Base-by-base conservation (phyloP, 208 protist species). In the Trypanosoma scelopori region DNA sequence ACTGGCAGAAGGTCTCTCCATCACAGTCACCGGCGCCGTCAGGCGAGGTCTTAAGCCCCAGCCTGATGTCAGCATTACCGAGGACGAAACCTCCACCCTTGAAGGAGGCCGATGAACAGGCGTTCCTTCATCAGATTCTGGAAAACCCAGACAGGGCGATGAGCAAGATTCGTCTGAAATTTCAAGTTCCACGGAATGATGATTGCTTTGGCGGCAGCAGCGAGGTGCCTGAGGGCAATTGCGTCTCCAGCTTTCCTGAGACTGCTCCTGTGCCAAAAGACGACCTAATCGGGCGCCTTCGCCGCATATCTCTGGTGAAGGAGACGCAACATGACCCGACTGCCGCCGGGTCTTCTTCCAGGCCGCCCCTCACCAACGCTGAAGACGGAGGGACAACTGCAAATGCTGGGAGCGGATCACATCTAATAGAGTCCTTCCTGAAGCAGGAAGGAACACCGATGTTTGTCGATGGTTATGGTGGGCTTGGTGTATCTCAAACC, bases 381-480 rank as follows among this genome's bases (percentile, higher is more conserved):
- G 56, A 64, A 20, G 65, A 58, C 7, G 58, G 64, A n/a, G 25
- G 11, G 27, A 0, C 32, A 3, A 52, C n/a, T 42, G 50, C 51
- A 41, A 16, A 35, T 46, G 27, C 6, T 25, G 37, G 30, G 20
- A 56, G 47, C 41, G 23, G 5, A 25, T 20, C 50, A 25, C 9
- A 20, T 48, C 41, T 45, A 6, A 32, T 70, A 49, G 57, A 60
- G n/a, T 59, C 56, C 1, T 73, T 73, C 35, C 48, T 69, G 7
- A 62, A 51, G 23, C 16, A 46, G 22, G 59, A 78, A 1, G 47
- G 35, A 27, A 20, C 62, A 2, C 65, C 56, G 13, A 60, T 91
- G 32, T 91, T 88, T 60, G 72, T 91, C 47, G 85, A 91, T 50
- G 72, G 79, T 51, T 88, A 91, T 64, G 85, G 85, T 39, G 57